Evolutionary conservation across 768 basidiomycete species (phyloP), one percentile per base, ranked within the genome.

Genomic region (Trametes coccinea): DNA sequence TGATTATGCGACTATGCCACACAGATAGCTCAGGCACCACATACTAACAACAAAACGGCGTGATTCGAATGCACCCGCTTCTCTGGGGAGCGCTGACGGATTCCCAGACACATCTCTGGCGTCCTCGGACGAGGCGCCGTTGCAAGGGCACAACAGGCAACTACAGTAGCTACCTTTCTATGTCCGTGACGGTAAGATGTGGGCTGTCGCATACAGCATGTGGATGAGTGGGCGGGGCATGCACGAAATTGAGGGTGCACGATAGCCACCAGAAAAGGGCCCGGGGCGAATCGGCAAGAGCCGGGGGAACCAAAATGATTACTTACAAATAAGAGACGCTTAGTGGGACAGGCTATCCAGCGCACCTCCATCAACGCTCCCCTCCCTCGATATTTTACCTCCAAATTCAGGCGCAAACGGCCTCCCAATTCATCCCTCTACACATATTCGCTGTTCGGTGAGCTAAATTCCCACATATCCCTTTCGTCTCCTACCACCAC

Each of bases 341-440:
- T 22, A 50, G 41, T 27, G 30, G 22, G 44, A 52, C 31, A 57
- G 50, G 37, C 47, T 59, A 59, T 63, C 62, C 49, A 56, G 41
- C 53, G 53, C 45, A 54, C 58, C 57, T 51, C 62, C 62, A 56
- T 59, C 62, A 63, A 59, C 61, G 16, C 61, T 17, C 41, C 39
- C 56, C 62, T 30, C 48, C 6, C 49, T 55, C 58, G 58, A 59
- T 63, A 63, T 63, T 63, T 63, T 63, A 63, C 62, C 58, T 63
- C 46, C 62, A 63, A 63, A 63, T 59, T 59, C 62, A 22, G 9
- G 27, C 45, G 40, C 53, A 61, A 61, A 51, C 53, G 37, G 29
- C 53, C 41, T 51, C 54, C 44, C 48, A 39, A 30, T 56, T 56
- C 54, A 14, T 17, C 54, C 22, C 56, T 50, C 27, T 29, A 43